Evolutionary conservation across 2,329 filamentous ascomycete species (phyloP), one percentile per base, ranked within the genome.

Genomic region (Ophiocordyceps camponoti-leonardi): DNA sequence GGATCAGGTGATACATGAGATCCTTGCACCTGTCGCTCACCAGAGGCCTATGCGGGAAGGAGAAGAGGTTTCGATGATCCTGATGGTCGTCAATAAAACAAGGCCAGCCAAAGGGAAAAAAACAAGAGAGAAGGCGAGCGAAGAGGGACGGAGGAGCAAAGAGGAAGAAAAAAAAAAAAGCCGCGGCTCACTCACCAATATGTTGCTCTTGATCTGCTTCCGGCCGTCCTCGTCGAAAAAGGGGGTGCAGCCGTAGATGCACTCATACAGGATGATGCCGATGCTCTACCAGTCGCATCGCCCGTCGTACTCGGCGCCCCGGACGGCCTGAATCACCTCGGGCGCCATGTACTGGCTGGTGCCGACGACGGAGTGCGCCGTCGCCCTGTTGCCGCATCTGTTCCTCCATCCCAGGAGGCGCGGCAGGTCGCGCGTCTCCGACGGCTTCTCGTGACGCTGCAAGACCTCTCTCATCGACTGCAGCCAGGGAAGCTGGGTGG

Each of bases 271-370:
- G 57, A 96, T 95, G 57, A 96, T 79, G 45, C 87, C 90, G 53
- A 96, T 77, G 63, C 88, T 95, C 90, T 85, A 96, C 86, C 76
- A 96, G 63, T 96, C 90, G 63, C 90, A 96, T 56, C 90, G 75
- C 28, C 85, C 90, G 63, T 96, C 92, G 60, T 96, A 96, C 35
- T 73, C 51, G 20, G 37, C 47, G 39, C 49, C 49, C 23, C 46
- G 47, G 20, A 47, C 48, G 42, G 46, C 51, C 66, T 43, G 86
- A 75, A 26, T 88, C 86, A 96, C 85, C 66, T 96, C 92, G 2
- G 90, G 90, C 1, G 92, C 90, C 92, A 95, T 96, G 66, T 96
- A 96, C 58, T 95, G 90, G 59, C 87, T 94, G 2, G 92, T 96
- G 2, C 90, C 90, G 12, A 96, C 90, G 1, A 94, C 79, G 42